phyloP scores from a whole-genome alignment of 1,284 basidiomycete species.

The Abortiporus biennis region DNA sequence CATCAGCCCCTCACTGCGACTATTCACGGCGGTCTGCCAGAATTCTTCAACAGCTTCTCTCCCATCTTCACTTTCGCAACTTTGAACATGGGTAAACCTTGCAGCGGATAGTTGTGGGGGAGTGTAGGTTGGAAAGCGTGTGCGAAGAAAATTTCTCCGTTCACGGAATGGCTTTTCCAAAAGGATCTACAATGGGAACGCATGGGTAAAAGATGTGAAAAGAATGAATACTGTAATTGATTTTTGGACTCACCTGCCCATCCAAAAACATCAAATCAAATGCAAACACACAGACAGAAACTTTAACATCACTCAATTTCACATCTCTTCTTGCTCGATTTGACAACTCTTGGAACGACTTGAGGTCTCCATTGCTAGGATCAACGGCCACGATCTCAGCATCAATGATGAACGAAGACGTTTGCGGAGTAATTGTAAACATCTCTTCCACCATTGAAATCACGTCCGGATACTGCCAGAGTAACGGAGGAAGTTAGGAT shows the following conservation, averaged over 20 bases:
- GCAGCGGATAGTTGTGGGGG: slow-evolving; percentile 47
- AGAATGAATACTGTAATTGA: background rate
- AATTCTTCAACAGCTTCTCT: slow-evolving; percentile 69
- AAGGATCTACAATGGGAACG: slow-evolving; percentile 44
- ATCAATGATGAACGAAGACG: slow-evolving; percentile 77
- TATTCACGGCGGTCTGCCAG: slow-evolving; percentile 75
- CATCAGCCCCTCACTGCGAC: slow-evolving; percentile 90
- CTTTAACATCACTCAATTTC: slow-evolving; percentile 69
- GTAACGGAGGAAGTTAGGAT: slow-evolving; percentile 15
- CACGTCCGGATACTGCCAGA: slow-evolving; percentile 81
- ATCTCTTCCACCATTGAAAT: slow-evolving; percentile 49
- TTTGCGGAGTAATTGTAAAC: slow-evolving; percentile 34
- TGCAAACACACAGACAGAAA: slow-evolving; percentile 81
- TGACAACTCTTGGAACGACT: slow-evolving; percentile 84
- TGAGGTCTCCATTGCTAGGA: slow-evolving; percentile 55
- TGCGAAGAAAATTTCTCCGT: slow-evolving; percentile 61
- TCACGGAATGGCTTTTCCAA: slow-evolving; percentile 69
- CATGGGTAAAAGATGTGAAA: background rate
- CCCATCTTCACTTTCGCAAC: slow-evolving; percentile 65
- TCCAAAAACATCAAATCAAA: slow-evolving; percentile 93
- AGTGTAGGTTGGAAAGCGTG: slow-evolving; percentile 48
- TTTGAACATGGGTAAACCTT: slow-evolving; percentile 73
- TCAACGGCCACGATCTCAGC: slow-evolving; percentile 87
- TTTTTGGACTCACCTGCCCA: slow-evolving; percentile 61
- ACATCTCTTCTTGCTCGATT: slow-evolving; percentile 87